A percentile compares a stretch with the other conserved stretches of the same genome.
phyloP scores from a whole-genome alignment of 257 asterid species.

The Petrea volubilis region DNA sequence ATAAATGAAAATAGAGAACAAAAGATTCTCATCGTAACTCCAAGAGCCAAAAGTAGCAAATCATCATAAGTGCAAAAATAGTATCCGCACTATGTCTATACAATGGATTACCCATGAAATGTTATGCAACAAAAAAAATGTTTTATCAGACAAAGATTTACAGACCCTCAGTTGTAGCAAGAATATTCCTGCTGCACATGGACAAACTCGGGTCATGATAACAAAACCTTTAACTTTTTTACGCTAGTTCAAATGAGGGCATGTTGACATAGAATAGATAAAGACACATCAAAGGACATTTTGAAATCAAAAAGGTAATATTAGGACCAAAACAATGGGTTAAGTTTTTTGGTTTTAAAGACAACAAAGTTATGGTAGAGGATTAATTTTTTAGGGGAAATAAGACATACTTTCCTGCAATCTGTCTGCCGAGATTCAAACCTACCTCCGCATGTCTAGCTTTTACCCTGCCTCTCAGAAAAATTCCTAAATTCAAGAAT shows the following conservation, averaged over 20 bases:
- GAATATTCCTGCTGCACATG: not conserved
- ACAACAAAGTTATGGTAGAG: not conserved
- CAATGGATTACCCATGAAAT: too few species aligned
- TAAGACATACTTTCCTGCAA: too few species aligned
- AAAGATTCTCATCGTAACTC: not conserved
- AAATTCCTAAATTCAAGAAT: not conserved
- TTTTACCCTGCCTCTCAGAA: not conserved
- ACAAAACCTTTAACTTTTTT: not conserved
- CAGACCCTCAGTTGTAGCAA: too few species aligned
- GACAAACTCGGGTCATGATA: not conserved
- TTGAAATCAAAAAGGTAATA: not conserved
- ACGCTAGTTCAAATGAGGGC: not conserved
- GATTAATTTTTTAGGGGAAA: not conserved
- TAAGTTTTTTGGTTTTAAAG: not conserved
- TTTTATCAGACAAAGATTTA: not conserved
- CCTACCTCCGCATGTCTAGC: not conserved
- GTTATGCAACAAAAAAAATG: not conserved
- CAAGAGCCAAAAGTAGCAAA: not conserved
- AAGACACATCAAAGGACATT: not conserved
- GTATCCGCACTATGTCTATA: too few species aligned
- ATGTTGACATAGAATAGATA: not conserved
- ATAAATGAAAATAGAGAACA: not conserved
- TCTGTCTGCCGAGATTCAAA: too few species aligned
- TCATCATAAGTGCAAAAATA: not conserved
- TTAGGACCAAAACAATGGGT: not conserved